Evolutionary conservation across 2,329 filamentous ascomycete genomes (phyloP).

Genomic region (Rhinocladiella mackenziei): DNA sequence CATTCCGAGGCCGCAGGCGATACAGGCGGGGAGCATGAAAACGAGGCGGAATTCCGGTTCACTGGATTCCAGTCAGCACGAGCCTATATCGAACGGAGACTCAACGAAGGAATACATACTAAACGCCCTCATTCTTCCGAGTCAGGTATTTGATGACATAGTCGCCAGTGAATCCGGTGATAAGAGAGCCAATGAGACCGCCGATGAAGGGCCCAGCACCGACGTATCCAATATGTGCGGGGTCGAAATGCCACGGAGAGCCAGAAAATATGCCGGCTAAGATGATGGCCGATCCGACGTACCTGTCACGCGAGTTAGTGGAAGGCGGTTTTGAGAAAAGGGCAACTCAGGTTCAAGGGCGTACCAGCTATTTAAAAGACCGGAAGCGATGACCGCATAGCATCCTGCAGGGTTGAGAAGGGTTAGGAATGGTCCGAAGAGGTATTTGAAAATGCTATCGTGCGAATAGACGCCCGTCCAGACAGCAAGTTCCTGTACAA

Average conservation of each 20-base stretch:
- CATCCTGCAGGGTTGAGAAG: constrained; percentile 32
- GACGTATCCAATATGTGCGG: constrained; percentile 31
- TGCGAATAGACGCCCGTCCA: constrained; percentile 24
- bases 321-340: too few relatives aligned
- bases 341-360: constrained; percentile 5
- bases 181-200: constrained; percentile 34
- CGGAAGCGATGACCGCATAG: constrained; percentile 26
- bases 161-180: constrained; percentile 38
- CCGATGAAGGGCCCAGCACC: constrained; percentile 21
- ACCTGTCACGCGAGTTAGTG: constrained; percentile 10
- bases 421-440: constrained; percentile 34
- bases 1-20: constrained; percentile 30
- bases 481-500: constrained; percentile 24
- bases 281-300: constrained; percentile 29
- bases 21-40: constrained; percentile 26
- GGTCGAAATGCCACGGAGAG: constrained; percentile 33
- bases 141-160: constrained; percentile 38
- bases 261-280: constrained; percentile 34
- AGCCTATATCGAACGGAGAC: neutral
- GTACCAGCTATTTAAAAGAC: constrained; percentile 30
- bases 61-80: constrained; percentile 15
- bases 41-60: constrained; percentile 33
- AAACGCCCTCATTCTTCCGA: constrained; percentile 41
- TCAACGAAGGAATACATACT: constrained; percentile 30
- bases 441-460: constrained; percentile 28